phyloP scores from a whole-genome alignment of 2,329 filamentous ascomycete species.

The Talaromyces amestolkiae region DNA sequence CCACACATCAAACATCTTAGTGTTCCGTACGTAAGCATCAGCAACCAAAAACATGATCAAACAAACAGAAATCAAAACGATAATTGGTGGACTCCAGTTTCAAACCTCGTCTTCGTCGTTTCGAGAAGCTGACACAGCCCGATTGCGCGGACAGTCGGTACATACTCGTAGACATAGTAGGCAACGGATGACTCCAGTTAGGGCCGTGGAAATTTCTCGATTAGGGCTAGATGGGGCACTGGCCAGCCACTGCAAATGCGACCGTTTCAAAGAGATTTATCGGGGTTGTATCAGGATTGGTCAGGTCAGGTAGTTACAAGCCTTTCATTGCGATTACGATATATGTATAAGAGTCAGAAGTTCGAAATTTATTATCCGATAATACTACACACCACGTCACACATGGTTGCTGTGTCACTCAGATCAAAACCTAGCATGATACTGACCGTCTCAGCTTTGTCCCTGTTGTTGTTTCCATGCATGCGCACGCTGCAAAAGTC shows the following conservation, averaged over 20 bases:
- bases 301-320: neutral
- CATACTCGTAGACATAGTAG: neutral
- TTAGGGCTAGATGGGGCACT: neutral
- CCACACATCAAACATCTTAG: neutral
- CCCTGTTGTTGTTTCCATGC: conserved; percentile 70
- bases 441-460: conserved; percentile 9
- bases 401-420: neutral
- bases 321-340: neutral
- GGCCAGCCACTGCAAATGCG: neutral
- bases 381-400: neutral
- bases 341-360: neutral
- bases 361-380: neutral
- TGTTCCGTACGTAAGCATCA: neutral
- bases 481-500: conserved; percentile 79
- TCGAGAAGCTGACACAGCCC: neutral
- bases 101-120: neutral
- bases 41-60: neutral
- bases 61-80: neutral
- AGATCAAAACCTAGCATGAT: neutral
- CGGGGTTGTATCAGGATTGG: neutral
- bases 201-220: neutral
- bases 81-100: neutral
- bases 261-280: conserved; percentile 1
- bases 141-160: neutral
- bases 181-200: conserved; percentile 1